phyloP scores from a whole-genome alignment of 1,284 basidiomycete genomes.

The Ustilago tritici region DNA sequence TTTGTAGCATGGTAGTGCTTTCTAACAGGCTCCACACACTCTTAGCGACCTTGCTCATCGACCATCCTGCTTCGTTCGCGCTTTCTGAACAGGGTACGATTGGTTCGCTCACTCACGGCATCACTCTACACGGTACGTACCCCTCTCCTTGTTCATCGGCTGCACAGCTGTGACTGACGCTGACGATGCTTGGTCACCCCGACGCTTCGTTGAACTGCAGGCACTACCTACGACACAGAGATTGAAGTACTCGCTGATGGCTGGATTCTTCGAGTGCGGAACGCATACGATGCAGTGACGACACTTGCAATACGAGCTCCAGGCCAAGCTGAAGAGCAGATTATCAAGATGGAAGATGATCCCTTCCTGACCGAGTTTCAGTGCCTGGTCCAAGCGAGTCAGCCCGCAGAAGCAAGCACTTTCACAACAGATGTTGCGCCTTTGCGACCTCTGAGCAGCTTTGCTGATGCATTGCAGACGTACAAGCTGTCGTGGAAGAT shows the following conservation, averaged over 20 bases:
- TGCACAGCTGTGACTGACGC: background rate
- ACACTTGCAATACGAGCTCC: constrained; percentile 27
- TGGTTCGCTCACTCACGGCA: constrained; percentile 40
- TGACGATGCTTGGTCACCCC: background rate
- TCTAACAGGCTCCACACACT: no score
- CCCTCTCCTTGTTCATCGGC: background rate
- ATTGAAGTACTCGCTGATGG: constrained; percentile 55
- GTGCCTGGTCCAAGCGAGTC: constrained; percentile 19
- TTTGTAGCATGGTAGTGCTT: background rate
- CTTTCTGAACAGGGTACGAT: constrained; percentile 28
- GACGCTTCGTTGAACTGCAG: constrained; percentile 6
- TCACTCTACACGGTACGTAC: constrained; percentile 44
- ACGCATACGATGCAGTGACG: constrained; percentile 33
- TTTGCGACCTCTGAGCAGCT: constrained; percentile 39
- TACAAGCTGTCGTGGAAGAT: constrained; percentile 66
- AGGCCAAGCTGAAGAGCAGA: constrained; percentile 21
- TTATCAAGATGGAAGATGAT: constrained; percentile 35
- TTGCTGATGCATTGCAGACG: constrained; percentile 61
- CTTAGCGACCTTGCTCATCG: no score
- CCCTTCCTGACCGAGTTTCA: constrained; percentile 44
- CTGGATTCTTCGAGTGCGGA: constrained; percentile 42
- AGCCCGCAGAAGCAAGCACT: background rate
- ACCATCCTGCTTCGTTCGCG: background rate
- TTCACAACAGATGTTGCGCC: background rate
- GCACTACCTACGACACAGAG: constrained; percentile 38